These are phyloP conservation scores for Stropharia rugosoannulata DNA, from an alignment of 768 basidiomycete genomes.

Conservation along the genomic window DNA sequence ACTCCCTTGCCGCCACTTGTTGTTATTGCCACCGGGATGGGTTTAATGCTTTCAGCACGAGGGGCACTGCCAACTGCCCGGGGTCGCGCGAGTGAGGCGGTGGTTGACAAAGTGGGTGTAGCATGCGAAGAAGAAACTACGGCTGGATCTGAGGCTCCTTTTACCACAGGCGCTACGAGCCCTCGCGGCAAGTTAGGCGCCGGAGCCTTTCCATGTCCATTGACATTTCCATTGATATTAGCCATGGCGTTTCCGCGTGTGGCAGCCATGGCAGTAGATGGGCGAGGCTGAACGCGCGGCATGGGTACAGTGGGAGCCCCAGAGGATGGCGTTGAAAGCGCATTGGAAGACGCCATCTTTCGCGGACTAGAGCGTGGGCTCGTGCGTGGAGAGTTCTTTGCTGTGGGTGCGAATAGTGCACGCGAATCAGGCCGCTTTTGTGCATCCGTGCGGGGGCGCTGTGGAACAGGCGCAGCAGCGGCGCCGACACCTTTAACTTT, in stretches of 20 bases:
- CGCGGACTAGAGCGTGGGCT: slow-evolving; percentile 9
- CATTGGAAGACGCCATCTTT: slow-evolving; percentile 11
- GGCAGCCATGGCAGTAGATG: slow-evolving; percentile 14
- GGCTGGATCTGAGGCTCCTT: slow-evolving; percentile 69
- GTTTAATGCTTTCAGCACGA: background rate
- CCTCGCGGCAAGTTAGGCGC: slow-evolving; percentile 15
- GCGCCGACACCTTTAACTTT: too few species aligned
- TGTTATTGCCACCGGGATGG: too few species aligned
- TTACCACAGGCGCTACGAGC: slow-evolving; percentile 40
- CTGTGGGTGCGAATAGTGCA: slow-evolving; percentile 1
- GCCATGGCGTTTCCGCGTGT: slow-evolving; percentile 10
- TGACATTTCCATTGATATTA: too few species aligned
- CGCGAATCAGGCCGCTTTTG: slow-evolving; percentile 19
- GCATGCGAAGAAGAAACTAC: slow-evolving; percentile 72
- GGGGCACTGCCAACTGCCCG: slow-evolving; percentile 1
- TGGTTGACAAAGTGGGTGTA: slow-evolving; percentile 69
- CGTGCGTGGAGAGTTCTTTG: background rate
- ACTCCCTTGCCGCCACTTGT: too few species aligned
- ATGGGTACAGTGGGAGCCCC: slow-evolving; percentile 5
- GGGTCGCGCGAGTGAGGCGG: slow-evolving; percentile 70
- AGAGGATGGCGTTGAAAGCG: background rate
- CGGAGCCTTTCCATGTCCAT: background rate
- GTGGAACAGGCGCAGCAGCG: background rate
- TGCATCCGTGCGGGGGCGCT: slow-evolving; percentile 1
- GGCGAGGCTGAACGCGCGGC: slow-evolving; percentile 10